Base-by-base conservation (phyloP, 2,329 filamentous ascomycete species). In the Ilyonectria destructans region DNA sequence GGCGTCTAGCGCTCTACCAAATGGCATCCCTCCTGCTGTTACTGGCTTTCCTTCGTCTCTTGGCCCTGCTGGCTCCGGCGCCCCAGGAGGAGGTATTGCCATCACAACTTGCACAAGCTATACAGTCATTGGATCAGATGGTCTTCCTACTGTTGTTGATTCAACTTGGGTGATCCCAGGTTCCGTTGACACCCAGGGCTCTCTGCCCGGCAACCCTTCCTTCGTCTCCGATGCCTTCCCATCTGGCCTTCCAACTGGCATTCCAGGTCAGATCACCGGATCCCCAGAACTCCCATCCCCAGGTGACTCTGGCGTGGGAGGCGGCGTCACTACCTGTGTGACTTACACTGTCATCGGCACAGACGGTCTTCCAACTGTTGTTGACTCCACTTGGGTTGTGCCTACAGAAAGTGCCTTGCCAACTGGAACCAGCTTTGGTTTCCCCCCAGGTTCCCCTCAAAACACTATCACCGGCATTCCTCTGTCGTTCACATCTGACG, bases 341-440 rank as follows among this genome's bases (percentile, higher is more conserved):
- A 80, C 69, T 40, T 75, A 77, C 62, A 81, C 77, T 21, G 49
- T 71, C 15, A 64, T 77, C 12, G 79, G 79, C 12, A 26, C 72
- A 10, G 75, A 80, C 65, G 76, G 76, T 5, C 68, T 73, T 33
- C 73, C 77, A 31, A 80, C 78, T 3, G 58, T 77, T 29, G 62
- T 79, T 8, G 77, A 80, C 21, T 74, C 79, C 9, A 81, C 80
- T 3, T 72, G 78, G 62, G 65, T 76, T 10, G 57, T 80, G 40
- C 71, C 75, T 26, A 68, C 67, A 21, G 77, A 67, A 54, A 69
- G 65, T 57, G 65, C 26, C 23, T 56, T 72, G 35, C 73, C 77
- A 15, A 62, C 76, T 2, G 74, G 52, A 40, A 69, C 70, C 21
- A 62, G 58, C 9, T 46, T 69, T 45, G 64, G 55, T 17, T 35